phyloP scores from a whole-genome alignment of 2,329 filamentous ascomycete genomes.

The Chalaropsis thielavioides region DNA sequence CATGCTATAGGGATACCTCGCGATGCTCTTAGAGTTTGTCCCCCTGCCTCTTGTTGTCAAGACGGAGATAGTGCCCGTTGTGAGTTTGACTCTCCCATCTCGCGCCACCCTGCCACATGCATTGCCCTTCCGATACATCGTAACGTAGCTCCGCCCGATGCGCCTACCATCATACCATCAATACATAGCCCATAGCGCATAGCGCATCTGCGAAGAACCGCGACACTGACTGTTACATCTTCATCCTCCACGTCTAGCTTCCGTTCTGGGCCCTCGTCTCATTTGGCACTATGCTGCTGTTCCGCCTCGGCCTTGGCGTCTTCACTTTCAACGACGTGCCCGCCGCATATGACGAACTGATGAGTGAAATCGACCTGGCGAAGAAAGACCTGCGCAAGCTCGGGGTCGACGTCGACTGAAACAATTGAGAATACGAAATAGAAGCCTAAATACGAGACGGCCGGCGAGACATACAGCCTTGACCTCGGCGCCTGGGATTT shows the following conservation, averaged over 20 bases:
- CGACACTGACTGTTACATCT: neutral
- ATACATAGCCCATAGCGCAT: neutral
- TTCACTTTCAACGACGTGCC: slow-evolving; percentile 95
- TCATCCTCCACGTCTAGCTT: slow-evolving; percentile 39
- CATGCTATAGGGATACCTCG: slow-evolving; percentile 72
- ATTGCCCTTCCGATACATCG: neutral
- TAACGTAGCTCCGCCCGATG: neutral
- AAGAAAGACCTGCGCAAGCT: slow-evolving; percentile 57
- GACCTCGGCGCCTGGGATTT: neutral
- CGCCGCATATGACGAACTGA: slow-evolving; percentile 68
- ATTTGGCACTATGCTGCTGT: slow-evolving; percentile 83
- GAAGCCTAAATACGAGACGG: neutral
- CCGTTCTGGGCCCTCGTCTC: slow-evolving; percentile 86
- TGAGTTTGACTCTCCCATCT: slow-evolving; percentile 34
- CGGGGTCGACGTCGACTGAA: slow-evolving; percentile 64
- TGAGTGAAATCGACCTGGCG: slow-evolving; percentile 67
- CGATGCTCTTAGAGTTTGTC: slow-evolving; percentile 68
- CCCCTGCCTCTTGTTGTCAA: slow-evolving; percentile 67
- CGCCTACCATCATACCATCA: neutral
- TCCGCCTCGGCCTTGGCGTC: slow-evolving; percentile 81
- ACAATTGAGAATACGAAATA: neutral
- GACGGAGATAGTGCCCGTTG: slow-evolving; percentile 74
- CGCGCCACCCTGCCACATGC: slow-evolving; percentile 11
- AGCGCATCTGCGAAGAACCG: neutral
- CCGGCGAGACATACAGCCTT: neutral